Percentiles rank a stretch among this genome's conserved stretches.
These are phyloP conservation scores for Crithidia thermophila DNA, from an alignment of 208 protist species.

Conservation along the genomic window DNA sequence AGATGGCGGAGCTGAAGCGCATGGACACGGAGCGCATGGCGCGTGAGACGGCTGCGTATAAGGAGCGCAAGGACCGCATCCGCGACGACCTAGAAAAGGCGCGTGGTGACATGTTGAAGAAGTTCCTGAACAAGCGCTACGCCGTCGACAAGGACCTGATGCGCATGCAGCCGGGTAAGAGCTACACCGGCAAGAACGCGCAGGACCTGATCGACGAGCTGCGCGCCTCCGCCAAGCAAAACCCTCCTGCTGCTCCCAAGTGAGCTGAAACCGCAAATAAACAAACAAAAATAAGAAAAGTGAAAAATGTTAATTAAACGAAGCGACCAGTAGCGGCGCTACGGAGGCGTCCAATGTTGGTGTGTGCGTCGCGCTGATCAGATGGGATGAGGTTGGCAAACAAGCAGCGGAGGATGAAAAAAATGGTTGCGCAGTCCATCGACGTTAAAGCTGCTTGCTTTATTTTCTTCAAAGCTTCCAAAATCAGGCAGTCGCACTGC, in stretches of 20 bases:
- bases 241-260: slow-evolving; percentile 26
- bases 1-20: slow-evolving; percentile 94
- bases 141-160: slow-evolving; percentile 93
- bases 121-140: slow-evolving; percentile 93
- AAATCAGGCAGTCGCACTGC: too few species aligned
- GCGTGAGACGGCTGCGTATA: slow-evolving; percentile 89
- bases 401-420: too few species aligned
- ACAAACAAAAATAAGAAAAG: slow-evolving; percentile 5
- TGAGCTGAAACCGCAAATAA: slow-evolving; percentile 11
- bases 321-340: too few species aligned
- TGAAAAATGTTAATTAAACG: too few species aligned
- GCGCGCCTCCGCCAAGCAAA: slow-evolving; percentile 49
- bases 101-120: slow-evolving; percentile 92
- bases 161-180: slow-evolving; percentile 90
- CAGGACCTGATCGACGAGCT: slow-evolving; percentile 91
- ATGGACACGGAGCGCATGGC: slow-evolving; percentile 94
- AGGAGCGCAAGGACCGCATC: slow-evolving; percentile 92
- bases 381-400: too few species aligned
- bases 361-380: too few species aligned
- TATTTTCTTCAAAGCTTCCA: too few species aligned
- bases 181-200: slow-evolving; percentile 81
- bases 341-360: too few species aligned
- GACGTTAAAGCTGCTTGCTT: too few species aligned
- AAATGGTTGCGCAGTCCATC: too few species aligned
- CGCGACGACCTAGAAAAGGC: slow-evolving; percentile 89